Conservation (phyloP, 2,329 filamentous ascomycete genomes). For the Xylariaceae sp. region DNA sequence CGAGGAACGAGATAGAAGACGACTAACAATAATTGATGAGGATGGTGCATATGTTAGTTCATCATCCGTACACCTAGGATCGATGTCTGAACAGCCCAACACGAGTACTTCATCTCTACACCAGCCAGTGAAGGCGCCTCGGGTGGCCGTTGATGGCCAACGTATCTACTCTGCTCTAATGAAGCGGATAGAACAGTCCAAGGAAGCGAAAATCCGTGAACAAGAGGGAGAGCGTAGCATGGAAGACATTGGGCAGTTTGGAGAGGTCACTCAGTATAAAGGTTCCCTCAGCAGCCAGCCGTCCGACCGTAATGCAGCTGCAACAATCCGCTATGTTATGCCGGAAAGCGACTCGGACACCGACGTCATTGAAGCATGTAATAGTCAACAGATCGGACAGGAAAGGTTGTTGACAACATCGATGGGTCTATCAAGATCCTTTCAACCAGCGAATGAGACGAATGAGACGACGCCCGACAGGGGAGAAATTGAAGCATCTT, state of each 20-base stretch:
- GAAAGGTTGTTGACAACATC: neutral
- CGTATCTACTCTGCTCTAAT: slow-evolving; percentile 62
- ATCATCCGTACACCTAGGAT: slow-evolving; percentile 31
- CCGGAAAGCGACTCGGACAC: slow-evolving; percentile 22
- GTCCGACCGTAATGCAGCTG: slow-evolving; percentile 4
- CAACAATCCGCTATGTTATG: slow-evolving; percentile 28
- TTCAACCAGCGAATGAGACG: neutral
- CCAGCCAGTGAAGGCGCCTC: slow-evolving; percentile 8
- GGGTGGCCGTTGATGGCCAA: slow-evolving; percentile 46
- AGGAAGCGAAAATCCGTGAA: slow-evolving; percentile 20
- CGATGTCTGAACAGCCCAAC: slow-evolving; percentile 25
- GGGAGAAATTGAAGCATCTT: slow-evolving; percentile 6
- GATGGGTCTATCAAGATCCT: neutral
- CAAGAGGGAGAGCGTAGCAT: slow-evolving; percentile 21
- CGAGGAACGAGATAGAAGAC: slow-evolving; percentile 47
- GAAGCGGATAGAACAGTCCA: slow-evolving; percentile 44
- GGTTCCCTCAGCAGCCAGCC: slow-evolving; percentile 18
- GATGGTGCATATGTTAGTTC: slow-evolving; percentile 42
- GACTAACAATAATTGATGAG: slow-evolving; percentile 61
- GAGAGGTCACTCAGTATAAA: slow-evolving; percentile 19
- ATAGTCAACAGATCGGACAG: slow-evolving; percentile 3
- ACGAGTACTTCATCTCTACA: slow-evolving; percentile 17
- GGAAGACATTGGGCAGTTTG: slow-evolving; percentile 17
- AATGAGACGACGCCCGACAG: neutral
- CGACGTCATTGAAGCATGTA: slow-evolving; percentile 9